These are phyloP conservation scores for Ascochyta koolunga DNA, from an alignment of 2,329 filamentous ascomycete genomes.

Conservation along the genomic window DNA sequence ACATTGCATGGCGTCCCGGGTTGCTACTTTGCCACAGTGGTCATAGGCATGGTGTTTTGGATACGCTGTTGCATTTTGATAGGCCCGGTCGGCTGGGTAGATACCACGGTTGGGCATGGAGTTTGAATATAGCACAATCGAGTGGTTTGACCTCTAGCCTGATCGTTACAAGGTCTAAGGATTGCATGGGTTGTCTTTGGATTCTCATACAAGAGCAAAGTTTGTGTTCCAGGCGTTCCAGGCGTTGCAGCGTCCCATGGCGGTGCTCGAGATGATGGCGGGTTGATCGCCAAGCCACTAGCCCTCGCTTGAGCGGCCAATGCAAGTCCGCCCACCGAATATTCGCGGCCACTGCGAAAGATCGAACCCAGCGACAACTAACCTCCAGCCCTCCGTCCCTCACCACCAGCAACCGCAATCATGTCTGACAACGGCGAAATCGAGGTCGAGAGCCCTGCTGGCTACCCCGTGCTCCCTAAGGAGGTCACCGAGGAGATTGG, in stretches of 20 bases:
- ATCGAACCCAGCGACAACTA: constrained; percentile 34
- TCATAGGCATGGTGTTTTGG: constrained; percentile 11
- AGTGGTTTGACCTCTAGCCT: not conserved
- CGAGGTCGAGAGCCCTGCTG: constrained; percentile 80
- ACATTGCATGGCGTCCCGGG: constrained; percentile 45
- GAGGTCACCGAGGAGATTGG: constrained; percentile 88
- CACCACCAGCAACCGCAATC: constrained; percentile 41
- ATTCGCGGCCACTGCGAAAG: constrained; percentile 7
- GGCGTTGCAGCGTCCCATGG: no score
- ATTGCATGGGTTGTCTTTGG: not conserved
- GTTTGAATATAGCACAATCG: constrained; percentile 2
- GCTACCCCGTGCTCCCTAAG: constrained; percentile 87
- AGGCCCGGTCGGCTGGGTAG: constrained; percentile 23
- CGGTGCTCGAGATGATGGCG: not conserved
- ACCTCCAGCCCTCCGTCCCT: constrained; percentile 34
- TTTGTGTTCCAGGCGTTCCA: no score
- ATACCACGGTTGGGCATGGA: constrained; percentile 31
- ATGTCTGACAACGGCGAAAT: constrained; percentile 95
- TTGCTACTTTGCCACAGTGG: constrained; percentile 11
- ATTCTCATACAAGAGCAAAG: no score
- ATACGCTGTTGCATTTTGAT: constrained; percentile 4
- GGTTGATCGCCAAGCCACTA: constrained; percentile 23
- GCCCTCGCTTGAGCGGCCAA: constrained; percentile 23
- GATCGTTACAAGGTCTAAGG: not conserved
- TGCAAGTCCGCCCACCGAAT: constrained; percentile 11